phyloP scores from a whole-genome alignment of 2,329 filamentous ascomycete genomes.

The Xylaria sp. region DNA sequence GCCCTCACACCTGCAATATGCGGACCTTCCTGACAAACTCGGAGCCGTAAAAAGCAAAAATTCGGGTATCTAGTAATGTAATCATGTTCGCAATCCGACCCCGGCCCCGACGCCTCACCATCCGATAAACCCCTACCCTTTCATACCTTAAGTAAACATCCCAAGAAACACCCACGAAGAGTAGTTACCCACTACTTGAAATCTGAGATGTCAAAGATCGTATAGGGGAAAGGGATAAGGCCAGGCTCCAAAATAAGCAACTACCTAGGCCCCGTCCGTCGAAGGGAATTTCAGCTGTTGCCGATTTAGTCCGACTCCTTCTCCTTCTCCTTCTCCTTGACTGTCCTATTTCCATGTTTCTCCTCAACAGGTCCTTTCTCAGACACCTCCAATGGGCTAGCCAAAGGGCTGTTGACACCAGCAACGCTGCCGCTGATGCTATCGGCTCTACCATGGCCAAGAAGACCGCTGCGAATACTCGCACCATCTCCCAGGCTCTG shows the following conservation, averaged over 20 bases:
- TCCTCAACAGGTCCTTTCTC: constrained; percentile 47
- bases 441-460: constrained; percentile 82
- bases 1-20: not conserved
- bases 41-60: constrained; percentile 16
- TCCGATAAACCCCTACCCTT: constrained; percentile 14
- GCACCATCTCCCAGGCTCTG: constrained; percentile 72
- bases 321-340: constrained; percentile 37
- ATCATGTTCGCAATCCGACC: constrained; percentile 26
- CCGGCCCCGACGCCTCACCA: constrained; percentile 30
- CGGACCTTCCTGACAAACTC: not conserved
- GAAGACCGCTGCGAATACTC: constrained; percentile 79
- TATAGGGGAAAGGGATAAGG: constrained; percentile 12
- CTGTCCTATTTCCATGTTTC: constrained; percentile 43
- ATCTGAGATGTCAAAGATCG: not conserved
- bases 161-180: constrained; percentile 3
- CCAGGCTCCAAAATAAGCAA: not conserved
- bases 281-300: not conserved
- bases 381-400: constrained; percentile 62
- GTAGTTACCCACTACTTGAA: constrained; percentile 1
- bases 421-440: constrained; percentile 82
- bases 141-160: constrained; percentile 12
- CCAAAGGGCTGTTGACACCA: constrained; percentile 69
- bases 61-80: constrained; percentile 38
- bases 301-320: constrained; percentile 34
- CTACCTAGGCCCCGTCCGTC: not conserved